A percentile compares a stretch with the other conserved stretches of the same genome.
phyloP scores from a whole-genome alignment of 2,329 filamentous ascomycete genomes.

The Tolypocladium cylindrosporum region DNA sequence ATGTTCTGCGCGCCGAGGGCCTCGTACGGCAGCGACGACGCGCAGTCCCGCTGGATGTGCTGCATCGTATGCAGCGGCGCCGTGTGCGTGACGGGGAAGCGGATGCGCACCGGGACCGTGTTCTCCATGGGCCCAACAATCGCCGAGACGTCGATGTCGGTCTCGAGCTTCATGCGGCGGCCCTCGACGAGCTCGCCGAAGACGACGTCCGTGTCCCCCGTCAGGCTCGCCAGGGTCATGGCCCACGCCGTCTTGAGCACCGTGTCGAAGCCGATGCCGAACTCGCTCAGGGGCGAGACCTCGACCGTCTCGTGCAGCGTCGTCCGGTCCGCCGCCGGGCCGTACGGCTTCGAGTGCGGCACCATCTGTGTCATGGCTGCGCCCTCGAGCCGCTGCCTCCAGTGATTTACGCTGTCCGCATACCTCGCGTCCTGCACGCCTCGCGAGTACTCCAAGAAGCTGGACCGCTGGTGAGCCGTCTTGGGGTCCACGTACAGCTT shows the following conservation, averaged over 20 bases:
- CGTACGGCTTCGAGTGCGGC: conserved; percentile 29
- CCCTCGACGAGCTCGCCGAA: conserved; percentile 45
- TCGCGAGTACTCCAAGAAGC: conserved; percentile 38
- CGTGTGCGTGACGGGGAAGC: conserved; percentile 30
- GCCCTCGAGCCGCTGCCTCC: conserved; percentile 32
- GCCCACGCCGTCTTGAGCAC: conserved; percentile 50
- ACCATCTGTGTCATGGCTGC: conserved; percentile 36
- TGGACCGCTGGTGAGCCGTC: conserved; percentile 24
- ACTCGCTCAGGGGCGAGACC: conserved; percentile 28
- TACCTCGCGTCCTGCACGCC: conserved; percentile 25
- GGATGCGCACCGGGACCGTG: conserved; percentile 37
- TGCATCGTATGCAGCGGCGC: conserved; percentile 39
- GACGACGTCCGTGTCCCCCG: conserved; percentile 38
- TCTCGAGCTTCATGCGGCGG: conserved; percentile 30
- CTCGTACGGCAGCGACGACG: conserved; percentile 37
- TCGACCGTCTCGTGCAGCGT: conserved; percentile 29
- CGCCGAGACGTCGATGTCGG: conserved; percentile 44
- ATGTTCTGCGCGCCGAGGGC: conserved; percentile 41
- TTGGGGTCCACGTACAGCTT: conserved; percentile 31
- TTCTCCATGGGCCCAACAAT: conserved; percentile 38
- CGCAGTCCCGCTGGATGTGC: conserved; percentile 37
- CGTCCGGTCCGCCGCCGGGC: conserved; percentile 26
- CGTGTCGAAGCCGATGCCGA: conserved; percentile 38
- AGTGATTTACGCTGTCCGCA: conserved; percentile 32
- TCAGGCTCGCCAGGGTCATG: conserved; percentile 40